phyloP scores from a whole-genome alignment of 495 filamentous ascomycete species.

The Penicillium herquei region DNA sequence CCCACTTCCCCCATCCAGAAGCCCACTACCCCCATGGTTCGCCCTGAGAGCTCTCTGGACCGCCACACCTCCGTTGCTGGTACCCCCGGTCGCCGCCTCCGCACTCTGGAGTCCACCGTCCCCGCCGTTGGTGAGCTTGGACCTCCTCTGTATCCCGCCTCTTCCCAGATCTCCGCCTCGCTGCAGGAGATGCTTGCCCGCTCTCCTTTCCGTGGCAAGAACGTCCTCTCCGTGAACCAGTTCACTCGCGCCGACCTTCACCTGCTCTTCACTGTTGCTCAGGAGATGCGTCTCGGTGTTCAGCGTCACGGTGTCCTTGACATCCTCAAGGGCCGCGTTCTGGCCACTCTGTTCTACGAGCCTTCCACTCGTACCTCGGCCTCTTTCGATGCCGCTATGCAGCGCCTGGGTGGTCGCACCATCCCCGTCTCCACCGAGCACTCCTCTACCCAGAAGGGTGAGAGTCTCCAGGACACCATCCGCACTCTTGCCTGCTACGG shows the following conservation, averaged over 20 bases:
- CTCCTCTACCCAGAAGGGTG: conserved; percentile 89
- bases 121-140: conserved; percentile 50
- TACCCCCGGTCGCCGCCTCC: conserved; percentile 36
- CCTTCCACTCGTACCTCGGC: conserved; percentile 93
- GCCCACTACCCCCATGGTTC: conserved; percentile 45
- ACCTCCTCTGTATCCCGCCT: conserved; percentile 49
- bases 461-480: conserved; percentile 88
- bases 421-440: conserved; percentile 73
- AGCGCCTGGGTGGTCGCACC: conserved; percentile 84
- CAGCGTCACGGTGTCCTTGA: conserved; percentile 86
- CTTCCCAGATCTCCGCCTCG: conserved; percentile 51
- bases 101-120: conserved; percentile 26
- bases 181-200: conserved; percentile 69
- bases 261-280: conserved; percentile 89
- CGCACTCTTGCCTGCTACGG: conserved; percentile 91
- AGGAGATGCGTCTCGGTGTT: conserved; percentile 93
- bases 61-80: conserved; percentile 44
- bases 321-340: conserved; percentile 77
- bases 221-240: conserved; percentile 86
- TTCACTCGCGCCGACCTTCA: conserved; percentile 86
- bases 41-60: conserved; percentile 46
- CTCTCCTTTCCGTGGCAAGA: conserved; percentile 80
- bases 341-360: conserved; percentile 95
- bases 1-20: conserved; percentile 56
- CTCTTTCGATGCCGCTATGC: conserved; percentile 98